Evolutionary conservation across 2,329 filamentous ascomycete species (phyloP), one percentile per base, ranked within the genome.

Genomic region (Apiospora hydei): DNA sequence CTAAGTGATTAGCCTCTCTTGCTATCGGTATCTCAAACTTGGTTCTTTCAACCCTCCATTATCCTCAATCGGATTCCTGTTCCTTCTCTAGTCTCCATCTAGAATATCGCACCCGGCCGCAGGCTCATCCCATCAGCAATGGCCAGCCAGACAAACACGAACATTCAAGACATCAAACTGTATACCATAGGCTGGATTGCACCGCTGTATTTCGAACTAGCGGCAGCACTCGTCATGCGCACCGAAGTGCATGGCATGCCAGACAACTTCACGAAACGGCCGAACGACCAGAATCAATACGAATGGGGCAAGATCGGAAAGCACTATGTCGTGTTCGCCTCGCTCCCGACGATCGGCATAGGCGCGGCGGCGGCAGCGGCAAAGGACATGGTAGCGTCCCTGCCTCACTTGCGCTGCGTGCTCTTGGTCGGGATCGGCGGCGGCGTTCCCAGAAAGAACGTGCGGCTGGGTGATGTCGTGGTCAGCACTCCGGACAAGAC

Each of bases 401-500:
- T 46, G 4, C 38, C 41, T 26, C 38, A 46, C 66, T 38, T 67
- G 21, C 66, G 66, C 66, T 43, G 38, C 21, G 66, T 43, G 18
- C 41, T 67, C 34, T 46, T 67, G 66, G 66, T 67, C 41, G 66
- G 66, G 6, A 68, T 68, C 8, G 66, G 66, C 30, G 66, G 30
- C 24, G 66, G 66, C 16, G 26, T 51, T 10, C 68, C 68, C 0
- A 41, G 66, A n/a, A 73, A 74, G 46, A 69, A 81, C 53, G 79
- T 81, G 21, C 75, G 77, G 1, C 76, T 82, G 1, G 80, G 81
- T 0, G 80, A 82, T 61, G 69, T 82, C 41, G 80, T 81, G 0
- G 80, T 82, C 26, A 78, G 79, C 69, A 10, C 68, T 21, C 73
- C 77, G 49, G 16, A 51, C 2, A n/a, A 71, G 61, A 74, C 72